Evolutionary conservation across 1,139 yeast species (phyloP).

Genomic region (Debaryomycetaceae sp.): DNA sequence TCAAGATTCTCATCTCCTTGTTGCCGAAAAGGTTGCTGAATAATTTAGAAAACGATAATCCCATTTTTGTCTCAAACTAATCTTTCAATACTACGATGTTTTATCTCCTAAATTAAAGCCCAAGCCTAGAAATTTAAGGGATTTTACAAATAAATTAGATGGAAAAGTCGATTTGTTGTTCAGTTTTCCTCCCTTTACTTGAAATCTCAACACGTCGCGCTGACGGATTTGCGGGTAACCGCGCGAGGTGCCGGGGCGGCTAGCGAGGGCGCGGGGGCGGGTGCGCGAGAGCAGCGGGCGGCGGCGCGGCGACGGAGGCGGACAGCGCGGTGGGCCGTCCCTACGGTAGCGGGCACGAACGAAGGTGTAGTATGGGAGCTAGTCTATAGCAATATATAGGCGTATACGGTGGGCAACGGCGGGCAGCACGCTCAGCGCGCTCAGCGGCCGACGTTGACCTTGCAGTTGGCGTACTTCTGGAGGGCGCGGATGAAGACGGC

Average conservation of each 20-base stretch:
- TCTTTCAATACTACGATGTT: constrained; percentile 1
- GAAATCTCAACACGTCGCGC: constrained; percentile 4
- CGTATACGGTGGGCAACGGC: neutral
- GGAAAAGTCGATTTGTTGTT: constrained; percentile 2
- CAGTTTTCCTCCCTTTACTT: constrained; percentile 2
- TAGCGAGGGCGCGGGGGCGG: neutral
- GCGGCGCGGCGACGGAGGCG: neutral
- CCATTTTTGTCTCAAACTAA: constrained; percentile 16
- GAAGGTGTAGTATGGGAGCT: neutral
- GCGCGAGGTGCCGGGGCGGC: neutral
- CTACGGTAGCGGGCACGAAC: neutral
- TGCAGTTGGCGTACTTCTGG: constrained; percentile 73
- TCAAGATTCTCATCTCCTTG: constrained; percentile 42
- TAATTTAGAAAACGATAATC: constrained; percentile 36
- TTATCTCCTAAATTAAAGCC: constrained; percentile 1
- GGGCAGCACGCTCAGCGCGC: neutral
- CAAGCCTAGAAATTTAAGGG: neutral
- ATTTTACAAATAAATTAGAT: neutral
- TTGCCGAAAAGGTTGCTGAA: constrained; percentile 37
- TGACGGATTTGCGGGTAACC: constrained; percentile 3
- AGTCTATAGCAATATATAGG: neutral
- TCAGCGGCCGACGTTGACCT: constrained; percentile 69
- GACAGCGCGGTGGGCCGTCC: neutral
- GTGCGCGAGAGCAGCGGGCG: neutral
- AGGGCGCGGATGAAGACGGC: constrained; percentile 84